Evolutionary conservation across 352 stramenopile species (phyloP), one percentile per base, ranked within the genome.

Genomic region (Pythium insidiosum): DNA sequence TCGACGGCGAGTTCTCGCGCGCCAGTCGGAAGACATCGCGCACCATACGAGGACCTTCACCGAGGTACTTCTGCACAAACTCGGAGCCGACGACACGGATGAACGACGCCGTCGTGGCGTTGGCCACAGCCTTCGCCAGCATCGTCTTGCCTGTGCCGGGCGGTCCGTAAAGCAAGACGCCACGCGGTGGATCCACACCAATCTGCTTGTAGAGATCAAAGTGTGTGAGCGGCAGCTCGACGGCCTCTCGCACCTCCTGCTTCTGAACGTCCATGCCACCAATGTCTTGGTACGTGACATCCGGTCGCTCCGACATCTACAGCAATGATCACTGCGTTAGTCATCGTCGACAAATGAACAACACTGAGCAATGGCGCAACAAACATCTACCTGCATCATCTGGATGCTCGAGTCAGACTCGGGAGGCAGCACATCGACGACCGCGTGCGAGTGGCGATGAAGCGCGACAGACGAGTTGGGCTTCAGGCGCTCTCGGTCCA

Each of bases 1-100:
- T 98, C 46, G 90, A 95, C 7, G 96, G 96, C 31, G 96, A 95
- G 70, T 99, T 99, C 66, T 99, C 96, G 49, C 97, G 95, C 29
- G 97, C 97, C 16, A 99, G 83, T 6, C 97, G 91, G 68, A 99
- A 99, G n/a, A 99, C 96, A 66, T 99, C 97, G 43, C 97, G 93
- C 43, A 99, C 97, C 97, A 99, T 99, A 34, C 97, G 94, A 37
- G 97, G 96, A n/a, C 97, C 97, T 75, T 99, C 97, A 18, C 87
- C 86, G 11, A 99, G 61, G 58, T 99, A 99, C 73, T 99, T 99
- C 66, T 99, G 97, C 38, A 99, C 97, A 66, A 99, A 99, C 76
- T 99, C 97, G 0, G 92, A 98, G 38, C 96, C 94, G 9, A 90
- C 92, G 39, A 98, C 87, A 39, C 85, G 91, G 56, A 99, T 99